phyloP scores from a whole-genome alignment of 495 filamentous ascomycete species.

The Talaromyces nanjingensis region DNA sequence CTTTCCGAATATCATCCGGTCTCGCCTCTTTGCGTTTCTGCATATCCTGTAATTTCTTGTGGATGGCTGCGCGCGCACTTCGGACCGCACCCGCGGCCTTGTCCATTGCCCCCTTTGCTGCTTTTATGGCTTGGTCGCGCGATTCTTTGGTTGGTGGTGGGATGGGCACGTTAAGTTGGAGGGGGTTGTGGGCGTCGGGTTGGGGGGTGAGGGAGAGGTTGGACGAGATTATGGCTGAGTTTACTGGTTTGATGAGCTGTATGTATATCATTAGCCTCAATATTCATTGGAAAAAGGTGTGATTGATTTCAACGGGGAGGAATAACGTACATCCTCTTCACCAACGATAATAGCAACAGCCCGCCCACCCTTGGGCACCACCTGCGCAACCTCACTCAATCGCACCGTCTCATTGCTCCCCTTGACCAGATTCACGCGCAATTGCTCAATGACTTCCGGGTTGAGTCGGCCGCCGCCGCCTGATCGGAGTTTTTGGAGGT shows the following conservation, averaged over 20 bases:
- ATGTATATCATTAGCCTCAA: too few species aligned
- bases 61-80: conserved; percentile 49
- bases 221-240: conserved; percentile 60
- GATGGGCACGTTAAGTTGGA: conserved; percentile 65
- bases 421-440: conserved; percentile 56
- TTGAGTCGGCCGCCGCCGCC: conserved; percentile 68
- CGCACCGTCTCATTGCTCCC: conserved; percentile 38
- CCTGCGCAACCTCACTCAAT: conserved; percentile 67
- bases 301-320: too few species aligned
- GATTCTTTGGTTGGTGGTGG: conserved; percentile 62
- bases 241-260: conserved; percentile 67
- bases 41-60: conserved; percentile 59
- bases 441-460: conserved; percentile 54
- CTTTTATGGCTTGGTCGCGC: conserved; percentile 43
- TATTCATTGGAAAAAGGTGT: too few species aligned
- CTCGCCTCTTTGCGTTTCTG: conserved; percentile 47
- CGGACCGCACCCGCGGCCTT: conserved; percentile 45
- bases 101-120: conserved; percentile 56
- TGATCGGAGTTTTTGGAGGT: conserved; percentile 58
- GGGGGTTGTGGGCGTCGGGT: conserved; percentile 56
- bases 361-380: conserved; percentile 65
- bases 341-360: conserved; percentile 57
- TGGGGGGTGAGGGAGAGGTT: conserved; percentile 69
- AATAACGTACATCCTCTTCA: conserved; percentile 49
- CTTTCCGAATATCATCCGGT: conserved; percentile 62